Evolutionary conservation across 345 rosid species (phyloP).

Genomic region (Arabis hirsuta): DNA sequence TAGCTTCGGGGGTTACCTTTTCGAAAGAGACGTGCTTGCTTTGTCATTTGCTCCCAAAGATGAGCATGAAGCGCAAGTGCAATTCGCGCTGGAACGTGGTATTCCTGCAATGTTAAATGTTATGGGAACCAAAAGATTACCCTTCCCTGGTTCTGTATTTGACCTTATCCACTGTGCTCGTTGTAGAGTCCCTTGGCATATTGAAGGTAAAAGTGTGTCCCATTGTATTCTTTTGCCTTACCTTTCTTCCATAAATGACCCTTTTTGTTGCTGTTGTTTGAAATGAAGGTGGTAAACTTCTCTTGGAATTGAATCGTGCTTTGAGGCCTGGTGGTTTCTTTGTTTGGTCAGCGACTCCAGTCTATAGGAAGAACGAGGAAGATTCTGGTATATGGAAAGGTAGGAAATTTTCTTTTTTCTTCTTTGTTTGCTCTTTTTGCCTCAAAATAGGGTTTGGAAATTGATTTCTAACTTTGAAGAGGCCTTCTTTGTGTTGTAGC

Average conservation of each 20-base stretch:
- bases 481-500: slow-evolving; percentile 50
- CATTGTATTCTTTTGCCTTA: background rate
- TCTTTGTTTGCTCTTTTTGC: background rate
- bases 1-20: slow-evolving; percentile 89
- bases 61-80: slow-evolving; percentile 96
- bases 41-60: slow-evolving; percentile 97
- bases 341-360: slow-evolving; percentile 98
- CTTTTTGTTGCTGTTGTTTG: slow-evolving; percentile 27
- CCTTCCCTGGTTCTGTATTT: slow-evolving; percentile 76
- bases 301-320: slow-evolving; percentile 86
- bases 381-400: slow-evolving; percentile 92
- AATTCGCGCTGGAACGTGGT: slow-evolving; percentile 89
- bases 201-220: slow-evolving; percentile 61
- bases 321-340: slow-evolving; percentile 94
- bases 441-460: slow-evolving; percentile 8
- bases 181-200: slow-evolving; percentile 95
- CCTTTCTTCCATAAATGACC: background rate
- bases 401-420: slow-evolving; percentile 13
- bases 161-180: slow-evolving; percentile 90
- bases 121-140: slow-evolving; percentile 88
- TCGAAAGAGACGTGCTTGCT: slow-evolving; percentile 76
- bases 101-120: slow-evolving; percentile 83
- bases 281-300: slow-evolving; percentile 84
- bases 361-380: slow-evolving; percentile 75
- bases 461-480: slow-evolving; percentile 30